Percentiles rank a stretch among this genome's conserved stretches.
Evolutionary conservation across 345 rosid species (phyloP).

Genomic region (Syzygium oleosum): DNA sequence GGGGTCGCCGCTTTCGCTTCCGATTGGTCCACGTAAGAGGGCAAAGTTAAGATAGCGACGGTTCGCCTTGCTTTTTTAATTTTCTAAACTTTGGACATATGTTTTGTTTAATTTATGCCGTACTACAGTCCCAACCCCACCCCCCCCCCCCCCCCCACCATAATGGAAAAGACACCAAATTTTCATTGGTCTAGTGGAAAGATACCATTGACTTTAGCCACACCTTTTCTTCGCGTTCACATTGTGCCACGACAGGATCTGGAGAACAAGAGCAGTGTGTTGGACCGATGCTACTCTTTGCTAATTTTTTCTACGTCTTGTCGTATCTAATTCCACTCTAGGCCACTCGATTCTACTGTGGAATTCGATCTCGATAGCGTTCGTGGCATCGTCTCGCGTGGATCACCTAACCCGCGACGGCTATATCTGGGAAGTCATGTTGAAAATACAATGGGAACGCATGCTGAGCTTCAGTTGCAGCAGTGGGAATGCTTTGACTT

Average conservation of each 20-base stretch:
- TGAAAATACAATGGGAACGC: background rate
- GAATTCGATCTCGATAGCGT: background rate
- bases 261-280: background rate
- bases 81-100: background rate
- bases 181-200: background rate
- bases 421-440: background rate
- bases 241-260: background rate
- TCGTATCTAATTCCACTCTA: background rate
- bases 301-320: too few relatives aligned
- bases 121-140: background rate
- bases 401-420: background rate
- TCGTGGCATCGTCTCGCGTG: background rate
- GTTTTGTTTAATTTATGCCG: background rate
- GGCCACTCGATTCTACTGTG: background rate
- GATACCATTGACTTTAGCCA: background rate
- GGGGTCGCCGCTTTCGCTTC: background rate
- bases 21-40: background rate
- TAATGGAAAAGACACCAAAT: background rate
- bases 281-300: too few relatives aligned
- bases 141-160: background rate
- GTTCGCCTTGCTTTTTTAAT: background rate
- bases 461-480: background rate
- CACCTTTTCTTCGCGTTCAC: background rate
- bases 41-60: background rate
- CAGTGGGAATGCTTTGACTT: background rate